Evolutionary conservation across 2,329 filamentous ascomycete species (phyloP).

Genomic region (Lanzia echinophila): DNA sequence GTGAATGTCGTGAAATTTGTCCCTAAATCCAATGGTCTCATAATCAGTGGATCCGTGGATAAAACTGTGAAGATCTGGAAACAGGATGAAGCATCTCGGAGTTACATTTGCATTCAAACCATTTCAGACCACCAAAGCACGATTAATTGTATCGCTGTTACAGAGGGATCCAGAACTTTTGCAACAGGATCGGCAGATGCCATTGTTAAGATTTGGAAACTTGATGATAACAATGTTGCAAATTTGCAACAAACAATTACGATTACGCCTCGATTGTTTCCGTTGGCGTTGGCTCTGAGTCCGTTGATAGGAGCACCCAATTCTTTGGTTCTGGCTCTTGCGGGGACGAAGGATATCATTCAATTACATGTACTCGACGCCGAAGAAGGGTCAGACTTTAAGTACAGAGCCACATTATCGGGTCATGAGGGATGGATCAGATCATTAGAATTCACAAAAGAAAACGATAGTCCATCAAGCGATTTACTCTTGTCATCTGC

Average conservation of each 20-base stretch:
- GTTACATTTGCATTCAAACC: conserved; percentile 42
- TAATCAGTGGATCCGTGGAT: conserved; percentile 80
- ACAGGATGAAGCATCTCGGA: conserved; percentile 30
- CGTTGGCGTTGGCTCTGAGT: conserved; percentile 66
- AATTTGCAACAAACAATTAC: conserved; percentile 63
- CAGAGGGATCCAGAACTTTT: conserved; percentile 39
- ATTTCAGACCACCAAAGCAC: conserved; percentile 60
- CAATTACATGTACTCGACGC: conserved; percentile 64
- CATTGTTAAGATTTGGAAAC: conserved; percentile 62
- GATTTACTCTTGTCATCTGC: conserved; percentile 85
- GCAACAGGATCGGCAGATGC: conserved; percentile 79
- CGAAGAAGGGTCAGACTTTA: conserved; percentile 46
- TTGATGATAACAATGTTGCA: conserved; percentile 40
- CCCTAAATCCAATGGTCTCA: conserved; percentile 45
- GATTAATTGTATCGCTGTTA: conserved; percentile 60
- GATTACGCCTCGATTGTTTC: conserved; percentile 73
- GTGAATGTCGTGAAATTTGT: conserved; percentile 84
- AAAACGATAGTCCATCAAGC: conserved; percentile 45
- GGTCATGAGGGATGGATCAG: conserved; percentile 96
- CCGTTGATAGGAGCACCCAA: conserved; percentile 44
- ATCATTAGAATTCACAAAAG: conserved; percentile 69
- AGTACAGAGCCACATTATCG: conserved; percentile 66
- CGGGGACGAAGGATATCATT: conserved; percentile 74
- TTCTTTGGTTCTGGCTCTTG: conserved; percentile 68
- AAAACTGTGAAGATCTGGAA: conserved; percentile 70